Percentiles rank a stretch among this genome's conserved stretches.
These are phyloP conservation scores for Candida chauliodis DNA, from an alignment of 805 yeast genomes.

Conservation along the genomic window DNA sequence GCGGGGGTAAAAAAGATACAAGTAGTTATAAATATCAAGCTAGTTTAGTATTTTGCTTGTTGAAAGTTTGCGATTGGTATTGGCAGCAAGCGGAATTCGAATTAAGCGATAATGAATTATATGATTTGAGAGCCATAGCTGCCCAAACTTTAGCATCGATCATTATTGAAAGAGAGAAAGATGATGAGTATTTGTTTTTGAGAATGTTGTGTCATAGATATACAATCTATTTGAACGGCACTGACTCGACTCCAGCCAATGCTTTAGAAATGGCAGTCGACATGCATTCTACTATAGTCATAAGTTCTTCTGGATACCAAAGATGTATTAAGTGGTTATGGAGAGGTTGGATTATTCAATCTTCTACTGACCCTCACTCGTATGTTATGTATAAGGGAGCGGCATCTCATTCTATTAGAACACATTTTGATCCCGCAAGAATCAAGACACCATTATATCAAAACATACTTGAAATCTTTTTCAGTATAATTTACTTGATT, in stretches of 20 bases:
- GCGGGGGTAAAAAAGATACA: conserved; percentile 52
- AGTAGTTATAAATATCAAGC: conserved; percentile 64
- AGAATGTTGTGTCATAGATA: conserved; percentile 77
- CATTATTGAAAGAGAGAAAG: conserved; percentile 59
- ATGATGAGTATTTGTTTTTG: conserved; percentile 62
- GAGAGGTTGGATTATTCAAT: conserved; percentile 90
- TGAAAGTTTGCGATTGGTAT: conserved; percentile 81
- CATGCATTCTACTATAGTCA: conserved; percentile 72
- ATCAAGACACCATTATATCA: conserved; percentile 84
- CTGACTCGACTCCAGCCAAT: conserved; percentile 60
- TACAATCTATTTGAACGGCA: conserved; percentile 58
- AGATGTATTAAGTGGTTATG: conserved; percentile 86
- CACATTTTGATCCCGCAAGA: conserved; percentile 79
- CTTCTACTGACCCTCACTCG: conserved; percentile 62
- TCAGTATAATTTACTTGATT: conserved; percentile 59
- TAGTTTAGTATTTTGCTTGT: conserved; percentile 62
- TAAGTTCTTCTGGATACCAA: conserved; percentile 79
- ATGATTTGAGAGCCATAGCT: conserved; percentile 56
- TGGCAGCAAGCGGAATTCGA: conserved; percentile 54
- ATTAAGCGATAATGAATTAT: conserved; percentile 65
- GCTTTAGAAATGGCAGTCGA: conserved; percentile 86
- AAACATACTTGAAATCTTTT: conserved; percentile 63
- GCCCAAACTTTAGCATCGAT: conserved; percentile 71
- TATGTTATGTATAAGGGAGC: conserved; percentile 64
- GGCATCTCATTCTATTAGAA: conserved; percentile 47